Evolutionary conservation across 2,329 filamentous ascomycete genomes (phyloP).

Genomic region (Alternaria triticimaculans): DNA sequence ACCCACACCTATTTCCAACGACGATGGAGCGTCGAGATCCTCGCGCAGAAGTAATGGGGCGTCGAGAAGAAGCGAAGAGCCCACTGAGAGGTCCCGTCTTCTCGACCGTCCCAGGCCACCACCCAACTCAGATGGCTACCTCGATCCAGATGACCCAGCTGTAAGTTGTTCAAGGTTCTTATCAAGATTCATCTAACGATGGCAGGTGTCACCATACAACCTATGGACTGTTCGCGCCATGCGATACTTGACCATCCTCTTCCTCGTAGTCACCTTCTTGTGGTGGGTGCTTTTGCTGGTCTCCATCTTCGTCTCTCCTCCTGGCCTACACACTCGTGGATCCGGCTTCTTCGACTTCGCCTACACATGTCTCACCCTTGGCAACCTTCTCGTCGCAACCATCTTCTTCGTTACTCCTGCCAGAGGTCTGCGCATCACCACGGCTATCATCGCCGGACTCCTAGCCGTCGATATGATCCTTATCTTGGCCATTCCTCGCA

Average conservation of each 20-base stretch:
- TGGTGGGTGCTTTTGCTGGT: constrained; percentile 95
- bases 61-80: constrained; percentile 48
- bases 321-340: constrained; percentile 82
- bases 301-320: constrained; percentile 87
- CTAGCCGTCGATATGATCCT: constrained; percentile 79
- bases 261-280: constrained; percentile 77
- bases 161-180: constrained; percentile 58
- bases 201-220: constrained; percentile 83
- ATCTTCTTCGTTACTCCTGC: constrained; percentile 90
- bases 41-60: constrained; percentile 39
- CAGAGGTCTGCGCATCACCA: constrained; percentile 76
- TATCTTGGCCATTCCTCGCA: constrained; percentile 74
- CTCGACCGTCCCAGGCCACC: constrained; percentile 65
- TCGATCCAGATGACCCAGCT: constrained; percentile 81
- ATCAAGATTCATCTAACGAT: constrained; percentile 21
- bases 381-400: constrained; percentile 76
- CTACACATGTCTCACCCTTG: constrained; percentile 78
- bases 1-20: constrained; percentile 24
- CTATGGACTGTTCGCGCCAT: constrained; percentile 87
- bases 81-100: constrained; percentile 69
- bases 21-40: constrained; percentile 32
- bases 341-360: constrained; percentile 92
- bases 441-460: constrained; percentile 69
- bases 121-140: constrained; percentile 68
- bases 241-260: constrained; percentile 77